Evolutionary conservation across 1,284 basidiomycete species (phyloP), one percentile per base, ranked within the genome.

Genomic region (Gymnopus androsaceus): DNA sequence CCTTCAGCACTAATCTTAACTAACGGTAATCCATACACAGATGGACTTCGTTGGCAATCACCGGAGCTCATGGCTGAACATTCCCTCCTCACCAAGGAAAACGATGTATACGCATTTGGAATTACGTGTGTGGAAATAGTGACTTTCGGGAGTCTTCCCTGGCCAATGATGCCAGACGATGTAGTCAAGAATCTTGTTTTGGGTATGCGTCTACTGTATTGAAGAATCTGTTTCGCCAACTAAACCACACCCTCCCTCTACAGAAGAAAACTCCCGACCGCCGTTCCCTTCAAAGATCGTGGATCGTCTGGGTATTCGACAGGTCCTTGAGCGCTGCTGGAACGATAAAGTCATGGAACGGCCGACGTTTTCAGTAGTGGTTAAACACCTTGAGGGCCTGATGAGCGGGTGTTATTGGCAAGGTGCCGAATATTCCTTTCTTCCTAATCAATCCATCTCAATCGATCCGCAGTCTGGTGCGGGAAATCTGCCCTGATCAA

Each of bases 31-130:
- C n/a, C n/a, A n/a, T n/a, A n/a, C n/a, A n/a, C n/a, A 59, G 58
- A 59, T 25, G 54, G 58, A 2, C 42, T 59, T 21, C 50, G 58
- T 8, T 59, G 58, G 58, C 58, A 59, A 38, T 56, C 58, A 8
- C 58, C 58, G 25, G 58, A 59, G 37, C 51, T 59, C 27, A 56
- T 59, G 54, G 34, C 46, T 2, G 55, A 45, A 19, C 45, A 40
- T 15, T 54, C 58, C 3, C 25, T 56, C 9, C 37, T 56, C 17
- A 50, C 54, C 3, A 52, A 30, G 34, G 54, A 56, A 25, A 56
- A 50, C 41, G 58, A 59, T 37, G 47, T 59, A 2, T 56, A 59
- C 33, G 58, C 58, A 4, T 59, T 49, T 56, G 54, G 46, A 8
- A 56, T 59, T 14, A 56, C 54, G 8, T 54, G 45, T 21, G 47